A percentile compares a stretch with the other conserved stretches of the same genome.
Conservation (phyloP, 1,284 basidiomycete species). For the Chondrostereum purpureum region DNA sequence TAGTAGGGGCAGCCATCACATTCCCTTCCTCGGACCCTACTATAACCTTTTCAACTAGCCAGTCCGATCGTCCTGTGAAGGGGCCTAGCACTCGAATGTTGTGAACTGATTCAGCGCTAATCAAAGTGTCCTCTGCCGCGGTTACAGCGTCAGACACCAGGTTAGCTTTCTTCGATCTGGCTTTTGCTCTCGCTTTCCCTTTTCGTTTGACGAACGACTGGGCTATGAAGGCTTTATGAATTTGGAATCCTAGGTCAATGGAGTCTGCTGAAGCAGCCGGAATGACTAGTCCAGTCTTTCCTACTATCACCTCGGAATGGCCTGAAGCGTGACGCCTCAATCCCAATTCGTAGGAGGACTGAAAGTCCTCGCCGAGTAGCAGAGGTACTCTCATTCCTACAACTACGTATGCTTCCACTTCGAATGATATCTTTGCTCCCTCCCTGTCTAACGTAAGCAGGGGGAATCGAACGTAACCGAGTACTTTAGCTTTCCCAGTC, state of each 20-base stretch:
- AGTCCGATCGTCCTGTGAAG: constrained; percentile 4
- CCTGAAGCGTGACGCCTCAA: constrained; percentile 9
- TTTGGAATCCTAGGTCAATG: background rate
- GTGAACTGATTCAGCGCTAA: constrained; percentile 4
- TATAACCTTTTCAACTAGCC: constrained; percentile 10
- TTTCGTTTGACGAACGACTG: background rate
- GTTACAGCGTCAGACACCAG: constrained; percentile 11
- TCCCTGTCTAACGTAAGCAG: constrained; percentile 2
- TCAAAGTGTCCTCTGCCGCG: constrained; percentile 21
- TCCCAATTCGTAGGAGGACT: constrained; percentile 16
- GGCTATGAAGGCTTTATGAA: background rate
- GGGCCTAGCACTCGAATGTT: background rate
- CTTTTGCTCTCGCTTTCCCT: background rate
- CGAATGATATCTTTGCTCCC: constrained; percentile 12
- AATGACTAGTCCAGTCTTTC: background rate
- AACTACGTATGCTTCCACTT: constrained; percentile 22
- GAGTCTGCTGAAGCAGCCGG: background rate
- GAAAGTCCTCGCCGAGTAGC: constrained; percentile 23
- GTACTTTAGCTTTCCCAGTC: constrained; percentile 11
- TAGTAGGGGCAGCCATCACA: background rate
- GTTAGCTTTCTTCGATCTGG: background rate
- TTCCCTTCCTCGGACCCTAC: background rate
- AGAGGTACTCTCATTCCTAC: constrained; percentile 19
- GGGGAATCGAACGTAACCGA: constrained; percentile 10
- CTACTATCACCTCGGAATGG: background rate